Evolutionary conservation across 2,329 filamentous ascomycete genomes (phyloP), one percentile per base, ranked within the genome.

Genomic region (Drechslerella coelobrocha): DNA sequence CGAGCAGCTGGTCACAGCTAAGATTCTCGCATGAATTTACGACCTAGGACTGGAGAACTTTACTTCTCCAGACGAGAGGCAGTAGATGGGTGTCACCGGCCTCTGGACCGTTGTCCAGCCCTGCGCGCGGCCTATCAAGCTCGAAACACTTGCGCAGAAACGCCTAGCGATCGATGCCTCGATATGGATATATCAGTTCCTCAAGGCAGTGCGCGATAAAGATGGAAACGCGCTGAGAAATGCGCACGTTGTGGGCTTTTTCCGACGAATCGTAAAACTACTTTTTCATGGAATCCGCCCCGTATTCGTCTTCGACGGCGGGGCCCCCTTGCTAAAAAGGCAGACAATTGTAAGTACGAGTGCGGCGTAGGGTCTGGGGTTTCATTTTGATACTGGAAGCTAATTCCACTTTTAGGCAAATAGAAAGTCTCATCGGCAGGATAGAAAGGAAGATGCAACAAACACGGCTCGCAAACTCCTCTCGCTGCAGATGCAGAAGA

Each of bases 121-220:
- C 48, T 97, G 92, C 78, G 94, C 94, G 51, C 89, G 94, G 37
- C 95, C 94, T 19, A 96, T 95, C 73, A 97, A 96, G 79, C 89
- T 99, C 76, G 92, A 95, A 76, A 96, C 93, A 12, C 87, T 99
- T 71, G 97, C 97, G 79, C 91, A 90, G 75, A 97, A 96, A 81
- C 91, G 94, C 14, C 89, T 99, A 53, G 95, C 94, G 50, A 91
- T 99, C 74, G 94, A 99, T 81, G 94, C 95, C 66, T 97, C 92
- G 10, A 99, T 99, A 78, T 99, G 94, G 94, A 97, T 99, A 76
- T 99, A 99, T 83, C 94, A 99, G 78, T 99, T 99, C 77, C 86
- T 99, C 76, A 99, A 99, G 81, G 94, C 95, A 8, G 94, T 99
- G 9, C 92, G 94, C 76, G 94, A 99, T 81, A 97, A 97, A 77